Base-by-base conservation (phyloP, 768 basidiomycete species). In the Podaxis sp. region DNA sequence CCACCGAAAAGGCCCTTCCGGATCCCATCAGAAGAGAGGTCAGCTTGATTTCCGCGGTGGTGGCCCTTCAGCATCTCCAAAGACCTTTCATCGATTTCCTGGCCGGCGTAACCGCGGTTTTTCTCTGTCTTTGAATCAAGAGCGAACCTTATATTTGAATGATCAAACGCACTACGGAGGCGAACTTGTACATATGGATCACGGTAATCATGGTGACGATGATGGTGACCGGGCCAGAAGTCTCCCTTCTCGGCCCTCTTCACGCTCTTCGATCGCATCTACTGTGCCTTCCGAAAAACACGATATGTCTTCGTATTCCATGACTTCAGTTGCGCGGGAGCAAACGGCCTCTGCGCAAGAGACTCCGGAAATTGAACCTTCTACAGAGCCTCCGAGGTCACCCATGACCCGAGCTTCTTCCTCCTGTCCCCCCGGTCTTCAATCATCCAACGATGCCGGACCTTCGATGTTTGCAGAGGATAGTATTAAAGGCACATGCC, bases 201-300 rank as follows among this genome's bases (percentile, higher is more conserved):
- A 67, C 65, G 57, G 56, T 71, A 68, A 52, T 67, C 64, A 48
- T 65, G 59, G 9, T 63, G 68, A 48, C 30, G 59, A 58, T 11
- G 30, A 24, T 42, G 57, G 59, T n/a, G 26, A 51, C 24, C 52
- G 30, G 58, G 12, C 33, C 39, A 54, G 46, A 59, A 59, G 51
- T 39, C 49, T 28, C 13, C 74, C 74, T 68, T 79, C 80, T 56
- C 77, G 82, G 67, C 82, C 83, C 44, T 73, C 75, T 40, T 86
- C 85, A 64, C 82, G 82, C 53, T 87, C 86, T 13, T 85, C 84
- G 49, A 82, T 82, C 66, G 82, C 81, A n/a, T 87, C 87, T 58
- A 77, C 80, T 28, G 77, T 76, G 46, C 74, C 70, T 57, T 84
- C 83, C 65, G 75, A 79, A 63, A 72, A 71, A 68, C 72, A 69